Conservation (phyloP, 1,284 basidiomycete genomes). For the Rhodotorula sp. region DNA sequence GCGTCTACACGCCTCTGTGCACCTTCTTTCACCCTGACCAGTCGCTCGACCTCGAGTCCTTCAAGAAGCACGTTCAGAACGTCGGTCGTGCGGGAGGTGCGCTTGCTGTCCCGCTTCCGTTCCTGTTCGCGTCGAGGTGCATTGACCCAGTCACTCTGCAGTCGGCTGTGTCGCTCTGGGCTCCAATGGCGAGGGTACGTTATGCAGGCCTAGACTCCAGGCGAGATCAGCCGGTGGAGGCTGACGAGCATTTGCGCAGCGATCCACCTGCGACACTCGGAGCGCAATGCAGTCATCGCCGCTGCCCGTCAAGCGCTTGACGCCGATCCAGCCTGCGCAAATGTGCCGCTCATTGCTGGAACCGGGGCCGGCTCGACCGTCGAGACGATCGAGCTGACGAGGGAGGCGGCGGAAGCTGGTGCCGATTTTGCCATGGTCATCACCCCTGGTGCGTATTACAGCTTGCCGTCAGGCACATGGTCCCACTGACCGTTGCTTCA, state of each 20-base stretch:
- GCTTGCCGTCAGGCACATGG: too few relatives aligned
- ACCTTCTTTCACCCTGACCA: constrained; percentile 25
- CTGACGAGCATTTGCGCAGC: constrained; percentile 51
- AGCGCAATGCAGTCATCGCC: constrained; percentile 66
- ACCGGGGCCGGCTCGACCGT: constrained; percentile 75
- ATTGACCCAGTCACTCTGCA: neutral
- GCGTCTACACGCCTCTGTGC: constrained; percentile 38
- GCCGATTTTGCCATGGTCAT: constrained; percentile 71
- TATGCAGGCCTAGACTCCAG: too few relatives aligned
- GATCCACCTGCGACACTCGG: constrained; percentile 69
- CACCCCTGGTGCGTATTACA: constrained; percentile 41
- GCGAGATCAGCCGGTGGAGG: neutral
- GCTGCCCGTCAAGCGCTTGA: constrained; percentile 73
- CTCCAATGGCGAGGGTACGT: constrained; percentile 36
- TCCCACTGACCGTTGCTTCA: neutral
- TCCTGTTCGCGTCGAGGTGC: neutral
- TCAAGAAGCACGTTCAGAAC: constrained; percentile 29
- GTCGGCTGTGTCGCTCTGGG: constrained; percentile 35
- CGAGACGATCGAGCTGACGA: constrained; percentile 76
- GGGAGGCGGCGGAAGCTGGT: constrained; percentile 75
- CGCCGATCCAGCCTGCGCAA: constrained; percentile 63
- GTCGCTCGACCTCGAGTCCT: constrained; percentile 33
- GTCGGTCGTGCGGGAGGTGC: constrained; percentile 31
- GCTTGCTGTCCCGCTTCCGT: neutral
- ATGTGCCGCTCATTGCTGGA: constrained; percentile 75